Conservation (phyloP, 148 eudicot genomes). For the Polygonum aviculare region DNA sequence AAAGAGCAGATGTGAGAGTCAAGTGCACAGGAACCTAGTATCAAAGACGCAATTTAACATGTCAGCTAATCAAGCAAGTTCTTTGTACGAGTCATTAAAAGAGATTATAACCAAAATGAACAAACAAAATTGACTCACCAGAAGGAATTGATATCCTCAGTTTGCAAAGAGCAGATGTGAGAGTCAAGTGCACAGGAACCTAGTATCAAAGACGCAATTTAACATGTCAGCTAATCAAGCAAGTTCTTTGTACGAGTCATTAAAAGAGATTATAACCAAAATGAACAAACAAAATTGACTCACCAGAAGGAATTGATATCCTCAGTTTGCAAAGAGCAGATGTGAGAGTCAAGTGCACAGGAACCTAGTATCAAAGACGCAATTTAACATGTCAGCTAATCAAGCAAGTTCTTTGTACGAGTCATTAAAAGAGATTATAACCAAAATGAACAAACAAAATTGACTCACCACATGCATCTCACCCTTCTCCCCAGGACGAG, state of each 20-base stretch:
- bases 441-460: not conserved
- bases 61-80: slow-evolving; percentile 6
- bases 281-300: too few species aligned
- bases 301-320: slow-evolving; percentile 58
- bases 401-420: slow-evolving; percentile 1
- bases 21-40: slow-evolving; percentile 89
- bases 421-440: not conserved
- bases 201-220: too few species aligned
- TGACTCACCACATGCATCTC: slow-evolving; percentile 98
- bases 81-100: not conserved
- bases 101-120: not conserved
- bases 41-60: slow-evolving; percentile 8
- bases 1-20: slow-evolving; percentile 66
- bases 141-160: too few species aligned
- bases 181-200: too few species aligned
- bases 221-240: too few species aligned
- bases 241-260: too few species aligned
- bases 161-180: too few species aligned
- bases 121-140: not conserved
- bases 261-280: too few species aligned
- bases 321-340: slow-evolving; percentile 78
- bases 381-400: slow-evolving; percentile 8
- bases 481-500: slow-evolving; percentile 96
- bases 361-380: slow-evolving; percentile 44
- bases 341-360: slow-evolving; percentile 82